Percentiles rank a stretch among this genome's conserved stretches.
phyloP scores from a whole-genome alignment of 225 moss, liverwort and hornwort genomes.

The Physcomitrellopsis africana region DNA sequence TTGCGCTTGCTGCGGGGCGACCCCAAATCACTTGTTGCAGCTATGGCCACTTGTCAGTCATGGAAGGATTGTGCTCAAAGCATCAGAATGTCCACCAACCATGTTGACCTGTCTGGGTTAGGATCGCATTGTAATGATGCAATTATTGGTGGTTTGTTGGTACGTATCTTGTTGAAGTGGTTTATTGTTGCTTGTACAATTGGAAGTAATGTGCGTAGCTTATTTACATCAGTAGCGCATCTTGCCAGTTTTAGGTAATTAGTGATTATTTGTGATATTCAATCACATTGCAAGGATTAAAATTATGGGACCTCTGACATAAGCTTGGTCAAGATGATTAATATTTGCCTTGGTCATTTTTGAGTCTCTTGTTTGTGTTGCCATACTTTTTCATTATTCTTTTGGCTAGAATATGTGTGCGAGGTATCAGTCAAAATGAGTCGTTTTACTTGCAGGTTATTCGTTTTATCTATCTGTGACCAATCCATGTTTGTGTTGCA shows the following conservation, averaged over 20 bases:
- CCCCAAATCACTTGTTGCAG: slow-evolving; percentile 69
- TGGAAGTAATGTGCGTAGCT: background rate
- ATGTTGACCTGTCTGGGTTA: slow-evolving; percentile 74
- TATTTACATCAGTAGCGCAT: background rate
- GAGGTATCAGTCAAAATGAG: background rate
- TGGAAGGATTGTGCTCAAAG: slow-evolving; percentile 72
- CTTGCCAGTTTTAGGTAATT: background rate
- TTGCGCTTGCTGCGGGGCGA: slow-evolving; percentile 75
- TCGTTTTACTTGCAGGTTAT: background rate
- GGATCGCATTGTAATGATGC: slow-evolving; percentile 66
- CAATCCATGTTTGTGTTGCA: slow-evolving; percentile 42
- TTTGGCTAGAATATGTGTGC: background rate
- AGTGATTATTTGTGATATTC: background rate
- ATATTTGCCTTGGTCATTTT: slow-evolving; percentile 4
- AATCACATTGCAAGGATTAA: background rate
- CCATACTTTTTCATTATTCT: background rate
- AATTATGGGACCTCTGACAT: background rate
- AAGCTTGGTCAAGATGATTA: background rate
- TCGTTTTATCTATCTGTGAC: slow-evolving; percentile 20
- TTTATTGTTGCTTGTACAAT: background rate
- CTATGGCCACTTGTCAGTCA: slow-evolving; percentile 77
- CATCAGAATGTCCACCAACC: slow-evolving; percentile 64
- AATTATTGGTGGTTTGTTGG: slow-evolving; percentile 69
- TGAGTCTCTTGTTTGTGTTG: background rate
- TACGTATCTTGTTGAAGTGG: slow-evolving; percentile 49